Conservation (phyloP, 495 filamentous ascomycete genomes). For the Penicillium angulare region DNA sequence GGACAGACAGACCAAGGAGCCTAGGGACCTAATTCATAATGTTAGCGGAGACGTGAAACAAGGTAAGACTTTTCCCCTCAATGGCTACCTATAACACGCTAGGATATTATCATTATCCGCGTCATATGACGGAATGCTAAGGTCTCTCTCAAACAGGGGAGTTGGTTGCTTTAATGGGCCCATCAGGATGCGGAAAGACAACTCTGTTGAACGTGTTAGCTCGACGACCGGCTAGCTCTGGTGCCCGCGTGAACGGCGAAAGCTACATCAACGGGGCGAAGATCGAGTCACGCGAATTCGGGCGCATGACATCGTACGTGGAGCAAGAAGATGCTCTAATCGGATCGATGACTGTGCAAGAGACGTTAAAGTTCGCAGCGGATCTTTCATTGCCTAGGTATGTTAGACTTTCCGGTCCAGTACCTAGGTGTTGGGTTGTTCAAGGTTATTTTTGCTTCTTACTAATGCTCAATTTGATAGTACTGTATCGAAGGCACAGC, state of each 20-base stretch:
- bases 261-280: constrained; percentile 58
- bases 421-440: neutral
- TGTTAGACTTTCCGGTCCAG: constrained; percentile 1
- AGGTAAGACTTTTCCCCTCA: too few species aligned
- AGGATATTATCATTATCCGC: too few species aligned
- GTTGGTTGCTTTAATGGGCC: constrained; percentile 74
- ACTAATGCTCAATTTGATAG: constrained; percentile 17
- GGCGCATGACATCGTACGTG: constrained; percentile 65
- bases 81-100: too few species aligned
- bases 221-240: constrained; percentile 48
- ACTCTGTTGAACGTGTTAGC: constrained; percentile 75
- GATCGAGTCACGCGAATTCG: constrained; percentile 28
- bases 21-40: constrained; percentile 40
- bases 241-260: constrained; percentile 46
- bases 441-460: neutral
- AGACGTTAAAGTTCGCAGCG: constrained; percentile 72
- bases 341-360: constrained; percentile 70
- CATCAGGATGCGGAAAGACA: constrained; percentile 74
- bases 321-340: constrained; percentile 85
- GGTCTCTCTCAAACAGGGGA: constrained; percentile 49
- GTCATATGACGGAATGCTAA: constrained; percentile 2
- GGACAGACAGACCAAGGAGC: constrained; percentile 61
- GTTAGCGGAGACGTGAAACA: constrained; percentile 31
- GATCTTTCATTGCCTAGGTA: constrained; percentile 58
- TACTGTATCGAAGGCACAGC: constrained; percentile 43